Evolutionary conservation across 345 rosid species (phyloP).

Genomic region (Eucalyptus pumila): DNA sequence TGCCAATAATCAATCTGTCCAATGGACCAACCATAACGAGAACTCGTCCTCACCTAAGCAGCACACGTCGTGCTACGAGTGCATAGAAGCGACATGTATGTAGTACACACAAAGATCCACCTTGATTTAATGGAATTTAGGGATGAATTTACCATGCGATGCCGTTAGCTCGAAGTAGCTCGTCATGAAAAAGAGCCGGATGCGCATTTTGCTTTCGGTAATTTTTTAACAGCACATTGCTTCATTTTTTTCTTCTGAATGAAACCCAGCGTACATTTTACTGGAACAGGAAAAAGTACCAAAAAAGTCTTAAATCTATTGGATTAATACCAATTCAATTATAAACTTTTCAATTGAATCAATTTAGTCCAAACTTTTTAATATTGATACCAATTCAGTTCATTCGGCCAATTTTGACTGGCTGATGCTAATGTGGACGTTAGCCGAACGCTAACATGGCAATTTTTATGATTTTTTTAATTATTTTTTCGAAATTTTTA

Average conservation of each 20-base stretch:
- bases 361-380: too few species aligned
- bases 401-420: too few species aligned
- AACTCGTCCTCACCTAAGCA: not conserved
- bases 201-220: not conserved
- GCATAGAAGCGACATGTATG: not conserved
- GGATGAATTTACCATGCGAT: not conserved
- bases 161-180: not conserved
- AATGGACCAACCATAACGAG: not conserved
- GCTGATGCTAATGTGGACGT: accelerated
- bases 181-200: not conserved
- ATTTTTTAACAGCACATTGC: not conserved
- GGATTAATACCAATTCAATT: accelerated
- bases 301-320: too few species aligned
- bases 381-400: too few species aligned
- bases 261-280: not conserved
- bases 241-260: not conserved
- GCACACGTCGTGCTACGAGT: not conserved
- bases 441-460: too few species aligned
- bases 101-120: not conserved
- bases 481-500: too few species aligned
- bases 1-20: not conserved
- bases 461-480: too few species aligned
- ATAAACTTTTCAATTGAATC: too few species aligned
- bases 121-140: not conserved
- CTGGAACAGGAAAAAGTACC: accelerated